Base-by-base conservation (phyloP, 163 green algal species). In the Scenedesmus sp. region DNA sequence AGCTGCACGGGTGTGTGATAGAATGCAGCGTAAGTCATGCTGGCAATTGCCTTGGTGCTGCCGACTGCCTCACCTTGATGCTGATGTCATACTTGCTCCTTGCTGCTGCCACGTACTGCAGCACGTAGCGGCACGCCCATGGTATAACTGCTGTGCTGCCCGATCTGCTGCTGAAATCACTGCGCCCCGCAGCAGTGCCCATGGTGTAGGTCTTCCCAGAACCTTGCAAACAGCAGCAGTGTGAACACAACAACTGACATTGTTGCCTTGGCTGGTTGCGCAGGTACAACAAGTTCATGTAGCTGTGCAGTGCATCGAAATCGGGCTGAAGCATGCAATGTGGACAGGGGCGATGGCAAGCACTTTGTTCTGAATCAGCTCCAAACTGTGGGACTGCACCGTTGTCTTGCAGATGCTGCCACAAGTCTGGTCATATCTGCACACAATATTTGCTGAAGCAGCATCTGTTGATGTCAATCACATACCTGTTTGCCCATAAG, bases 161-260 rank as follows among this genome's bases (percentile, higher is more conserved):
- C 4, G 26, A 52, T 26, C 16, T 55, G 26, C 77, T 84, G 23
- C 81, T 76, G 66, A 64, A 55, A 8, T 60, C 15, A 12, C 66
- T 67, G 34, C 60, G 3, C 18, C 90, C n/a, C 0, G 90, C 91
- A 46, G 87, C 89, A 4, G 87, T 94, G 55, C 94, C 94, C 94
- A 96, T 95, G 1, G 92, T 93, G 92, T 92, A 93, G 0, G 93
- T 96, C 87, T 96, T 95, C 7, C 94, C 93, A 52, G 84, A 81
- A 3, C 87, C 88, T 92, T 77, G 26, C 83, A 77, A 7, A 59
- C 5, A 52, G 34, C 7, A 23, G 15, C 16, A 56, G 12, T 18
- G 10, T 9, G 1, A 85, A n/a, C 3, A n/a, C 62, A 82, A 62
- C 64, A 67, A 4, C 46, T 23, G 1, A 13, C 4, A 79, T 23